A percentile compares a stretch with the other conserved stretches of the same genome.
Conservation (phyloP, 2,329 filamentous ascomycete species). For the Tricladium varicosporioides region DNA sequence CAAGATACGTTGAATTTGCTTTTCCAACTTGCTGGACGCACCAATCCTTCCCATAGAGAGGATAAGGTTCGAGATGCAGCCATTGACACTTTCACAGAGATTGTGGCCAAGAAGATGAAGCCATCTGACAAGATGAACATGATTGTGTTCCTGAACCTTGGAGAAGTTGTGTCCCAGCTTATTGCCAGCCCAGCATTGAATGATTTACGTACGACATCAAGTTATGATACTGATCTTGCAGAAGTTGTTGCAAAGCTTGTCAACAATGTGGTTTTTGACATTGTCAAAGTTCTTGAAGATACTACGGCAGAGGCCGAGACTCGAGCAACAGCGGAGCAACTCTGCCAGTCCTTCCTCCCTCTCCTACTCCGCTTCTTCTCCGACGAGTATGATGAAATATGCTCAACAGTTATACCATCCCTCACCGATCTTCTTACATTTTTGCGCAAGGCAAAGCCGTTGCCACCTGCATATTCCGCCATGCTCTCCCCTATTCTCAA, state of each 20-base stretch:
- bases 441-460: constrained; percentile 73
- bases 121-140: constrained; percentile 89
- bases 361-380: constrained; percentile 91
- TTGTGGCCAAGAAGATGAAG: constrained; percentile 97
- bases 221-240: constrained; percentile 93
- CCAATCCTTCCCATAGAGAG: constrained; percentile 57
- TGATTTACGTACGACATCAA: constrained; percentile 74
- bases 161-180: constrained; percentile 81
- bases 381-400: constrained; percentile 97
- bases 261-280: constrained; percentile 83
- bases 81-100: constrained; percentile 93
- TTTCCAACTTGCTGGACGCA: constrained; percentile 81
- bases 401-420: constrained; percentile 90
- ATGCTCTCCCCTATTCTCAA: constrained; percentile 88
- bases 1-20: constrained; percentile 81
- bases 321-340: constrained; percentile 72
- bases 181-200: constrained; percentile 78
- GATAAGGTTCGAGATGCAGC: constrained; percentile 87
- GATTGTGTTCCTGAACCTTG: constrained; percentile 86
- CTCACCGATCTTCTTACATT: constrained; percentile 91
- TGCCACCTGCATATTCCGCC: constrained; percentile 72
- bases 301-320: constrained; percentile 57
- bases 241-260: constrained; percentile 95
- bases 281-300: constrained; percentile 82
- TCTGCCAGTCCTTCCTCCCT: constrained; percentile 80